A percentile compares a stretch with the other conserved stretches of the same genome.
Evolutionary conservation across 495 filamentous ascomycete genomes (phyloP).

Genomic region (Talaromyces liani): DNA sequence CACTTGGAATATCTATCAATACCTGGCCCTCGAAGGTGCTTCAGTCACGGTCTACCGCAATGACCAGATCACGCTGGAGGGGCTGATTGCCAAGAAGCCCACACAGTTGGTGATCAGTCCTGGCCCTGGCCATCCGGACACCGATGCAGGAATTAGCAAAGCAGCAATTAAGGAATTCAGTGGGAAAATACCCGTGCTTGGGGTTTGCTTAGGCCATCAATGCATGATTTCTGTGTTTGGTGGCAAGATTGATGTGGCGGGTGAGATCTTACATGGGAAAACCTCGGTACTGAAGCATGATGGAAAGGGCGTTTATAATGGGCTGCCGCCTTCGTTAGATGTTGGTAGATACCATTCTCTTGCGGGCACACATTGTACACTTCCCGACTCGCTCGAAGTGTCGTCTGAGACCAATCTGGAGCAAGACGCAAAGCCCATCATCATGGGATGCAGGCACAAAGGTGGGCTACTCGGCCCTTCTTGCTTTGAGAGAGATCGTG

Average conservation of each 20-base stretch:
- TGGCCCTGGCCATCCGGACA: slow-evolving; percentile 84
- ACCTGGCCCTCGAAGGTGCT: slow-evolving; percentile 88
- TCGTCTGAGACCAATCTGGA: slow-evolving; percentile 70
- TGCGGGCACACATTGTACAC: slow-evolving; percentile 81
- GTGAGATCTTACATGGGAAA: slow-evolving; percentile 95
- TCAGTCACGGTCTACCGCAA: slow-evolving; percentile 84
- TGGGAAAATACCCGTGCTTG: slow-evolving; percentile 91
- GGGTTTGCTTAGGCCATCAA: slow-evolving; percentile 98
- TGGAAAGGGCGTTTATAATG: slow-evolving; percentile 74
- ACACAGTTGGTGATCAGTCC: slow-evolving; percentile 94
- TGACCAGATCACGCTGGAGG: slow-evolving; percentile 77
- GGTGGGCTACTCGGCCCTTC: slow-evolving; percentile 11
- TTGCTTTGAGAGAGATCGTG: background rate
- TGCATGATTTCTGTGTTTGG: slow-evolving; percentile 91
- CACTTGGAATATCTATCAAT: slow-evolving; percentile 98
- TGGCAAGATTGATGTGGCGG: slow-evolving; percentile 83
- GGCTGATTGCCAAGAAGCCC: slow-evolving; percentile 71
- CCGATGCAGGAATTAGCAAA: slow-evolving; percentile 85
- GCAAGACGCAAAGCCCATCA: slow-evolving; percentile 65
- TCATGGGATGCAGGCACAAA: slow-evolving; percentile 96
- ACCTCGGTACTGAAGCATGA: slow-evolving; percentile 87
- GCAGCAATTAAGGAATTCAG: slow-evolving; percentile 85
- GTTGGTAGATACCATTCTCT: slow-evolving; percentile 96
- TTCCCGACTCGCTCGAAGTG: slow-evolving; percentile 85
- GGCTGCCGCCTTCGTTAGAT: slow-evolving; percentile 65